Evolutionary conservation across 2,329 filamentous ascomycete species (phyloP).

Genomic region (Aureobasidium pullulans): DNA sequence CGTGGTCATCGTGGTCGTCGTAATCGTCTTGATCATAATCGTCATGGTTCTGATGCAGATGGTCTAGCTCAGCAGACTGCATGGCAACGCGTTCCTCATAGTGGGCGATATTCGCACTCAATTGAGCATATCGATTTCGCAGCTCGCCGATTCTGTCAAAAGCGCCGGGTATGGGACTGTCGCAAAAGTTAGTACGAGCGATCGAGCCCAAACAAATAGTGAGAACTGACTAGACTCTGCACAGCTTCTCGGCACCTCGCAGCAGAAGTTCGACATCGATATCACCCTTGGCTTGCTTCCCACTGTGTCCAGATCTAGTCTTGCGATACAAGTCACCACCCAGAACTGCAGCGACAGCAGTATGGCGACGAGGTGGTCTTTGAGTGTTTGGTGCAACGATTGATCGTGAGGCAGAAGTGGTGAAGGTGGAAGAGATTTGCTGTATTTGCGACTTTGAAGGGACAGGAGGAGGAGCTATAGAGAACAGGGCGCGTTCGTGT

Average conservation of each 20-base stretch:
- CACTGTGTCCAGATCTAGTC: slow-evolving; percentile 50
- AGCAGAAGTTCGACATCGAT: slow-evolving; percentile 82
- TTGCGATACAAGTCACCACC: slow-evolving; percentile 80
- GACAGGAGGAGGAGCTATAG: slow-evolving; percentile 64
- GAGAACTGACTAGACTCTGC: slow-evolving; percentile 64
- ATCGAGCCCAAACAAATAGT: not conserved
- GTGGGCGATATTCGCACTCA: slow-evolving; percentile 66
- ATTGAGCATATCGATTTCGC: slow-evolving; percentile 62
- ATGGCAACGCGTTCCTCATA: slow-evolving; percentile 74
- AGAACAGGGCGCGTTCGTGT: slow-evolving; percentile 92
- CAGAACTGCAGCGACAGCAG: slow-evolving; percentile 81
- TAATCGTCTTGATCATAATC: slow-evolving; percentile 41
- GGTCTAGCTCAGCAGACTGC: slow-evolving; percentile 65
- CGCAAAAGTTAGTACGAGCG: not conserved
- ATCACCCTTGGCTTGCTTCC: slow-evolving; percentile 51
- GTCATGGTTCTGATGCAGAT: slow-evolving; percentile 49
- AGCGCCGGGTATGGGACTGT: slow-evolving; percentile 66
- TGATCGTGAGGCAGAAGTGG: slow-evolving; percentile 37
- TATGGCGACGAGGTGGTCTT: slow-evolving; percentile 59
- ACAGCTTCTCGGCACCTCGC: slow-evolving; percentile 81
- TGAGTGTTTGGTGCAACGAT: slow-evolving; percentile 25
- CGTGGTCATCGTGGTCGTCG: slow-evolving; percentile 49
- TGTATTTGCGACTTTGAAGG: slow-evolving; percentile 31
- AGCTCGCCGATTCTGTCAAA: slow-evolving; percentile 67
- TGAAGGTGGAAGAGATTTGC: slow-evolving; percentile 11